A percentile compares a stretch with the other conserved stretches of the same genome.
phyloP scores from a whole-genome alignment of 2,329 filamentous ascomycete genomes.

The Alternaria panax region DNA sequence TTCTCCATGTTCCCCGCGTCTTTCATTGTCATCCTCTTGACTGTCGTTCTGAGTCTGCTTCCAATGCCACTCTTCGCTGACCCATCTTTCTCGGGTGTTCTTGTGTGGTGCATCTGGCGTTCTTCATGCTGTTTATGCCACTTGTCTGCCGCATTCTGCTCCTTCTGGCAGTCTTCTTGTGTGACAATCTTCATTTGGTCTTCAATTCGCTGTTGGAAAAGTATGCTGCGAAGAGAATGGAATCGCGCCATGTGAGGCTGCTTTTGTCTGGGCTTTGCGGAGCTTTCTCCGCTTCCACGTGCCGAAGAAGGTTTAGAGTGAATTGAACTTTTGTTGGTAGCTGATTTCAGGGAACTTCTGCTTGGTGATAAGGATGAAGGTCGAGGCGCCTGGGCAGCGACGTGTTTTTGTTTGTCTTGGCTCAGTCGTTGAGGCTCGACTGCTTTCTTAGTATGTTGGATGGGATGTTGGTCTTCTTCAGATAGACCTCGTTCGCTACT shows the following conservation, averaged over 20 bases:
- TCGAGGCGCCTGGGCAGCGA: slow-evolving; percentile 9
- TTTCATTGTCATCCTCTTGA: slow-evolving; percentile 41
- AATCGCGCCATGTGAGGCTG: slow-evolving; percentile 43
- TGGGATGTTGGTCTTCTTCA: slow-evolving; percentile 13
- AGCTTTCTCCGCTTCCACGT: slow-evolving; percentile 13
- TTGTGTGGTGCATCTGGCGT: slow-evolving; percentile 35
- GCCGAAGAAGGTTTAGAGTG: slow-evolving; percentile 16
- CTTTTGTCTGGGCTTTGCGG: slow-evolving; percentile 24
- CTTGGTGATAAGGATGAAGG: slow-evolving; percentile 22
- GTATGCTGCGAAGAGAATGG: slow-evolving; percentile 44
- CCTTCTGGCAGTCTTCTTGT: slow-evolving; percentile 28
- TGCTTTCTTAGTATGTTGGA: slow-evolving; percentile 17
- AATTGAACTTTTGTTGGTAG: slow-evolving; percentile 16
- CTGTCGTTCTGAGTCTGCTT: slow-evolving; percentile 33
- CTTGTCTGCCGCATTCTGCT: slow-evolving; percentile 26
- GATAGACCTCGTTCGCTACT: slow-evolving; percentile 31
- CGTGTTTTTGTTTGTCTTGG: slow-evolving; percentile 14
- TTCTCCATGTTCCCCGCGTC: slow-evolving; percentile 34
- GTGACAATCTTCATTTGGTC: slow-evolving; percentile 31
- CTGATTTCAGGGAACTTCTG: slow-evolving; percentile 21
- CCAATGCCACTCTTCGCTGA: slow-evolving; percentile 29
- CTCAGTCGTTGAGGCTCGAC: slow-evolving; percentile 11
- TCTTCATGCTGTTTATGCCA: slow-evolving; percentile 42
- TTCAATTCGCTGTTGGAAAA: slow-evolving; percentile 44
- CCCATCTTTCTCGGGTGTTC: slow-evolving; percentile 32